Evolutionary conservation across 164 flowering plant species (phyloP).

Genomic region (Sedum album): DNA sequence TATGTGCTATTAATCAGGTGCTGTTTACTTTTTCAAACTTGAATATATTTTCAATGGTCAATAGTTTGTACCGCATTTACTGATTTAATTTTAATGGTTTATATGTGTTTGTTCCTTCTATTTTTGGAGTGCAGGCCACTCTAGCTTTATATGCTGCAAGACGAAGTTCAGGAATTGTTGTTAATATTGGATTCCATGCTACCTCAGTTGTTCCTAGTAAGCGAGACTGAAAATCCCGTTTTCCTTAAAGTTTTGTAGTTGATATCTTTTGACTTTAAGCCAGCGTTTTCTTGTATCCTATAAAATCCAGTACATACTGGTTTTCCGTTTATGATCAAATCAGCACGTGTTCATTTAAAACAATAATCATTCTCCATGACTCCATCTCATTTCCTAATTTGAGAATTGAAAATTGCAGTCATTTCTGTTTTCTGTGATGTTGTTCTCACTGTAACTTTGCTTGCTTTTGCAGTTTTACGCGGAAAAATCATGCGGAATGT

Average conservation of each 20-base stretch:
- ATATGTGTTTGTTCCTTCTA: neutral
- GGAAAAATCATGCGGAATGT: conserved; percentile 89
- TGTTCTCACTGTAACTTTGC: conserved; percentile 1
- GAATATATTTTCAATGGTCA: too few relatives aligned
- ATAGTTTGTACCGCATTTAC: too few relatives aligned
- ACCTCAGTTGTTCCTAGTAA: conserved; percentile 93
- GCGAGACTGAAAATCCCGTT: conserved; percentile 11
- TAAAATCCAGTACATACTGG: neutral
- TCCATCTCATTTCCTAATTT: neutral
- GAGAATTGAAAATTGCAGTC: neutral
- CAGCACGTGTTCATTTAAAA: neutral
- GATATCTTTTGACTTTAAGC: neutral
- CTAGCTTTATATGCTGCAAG: conserved; percentile 83
- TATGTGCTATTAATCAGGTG: conserved; percentile 84
- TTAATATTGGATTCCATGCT: conserved; percentile 82
- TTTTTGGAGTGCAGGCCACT: conserved; percentile 46
- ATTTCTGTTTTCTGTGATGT: neutral
- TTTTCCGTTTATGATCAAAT: neutral
- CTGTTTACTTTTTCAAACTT: neutral
- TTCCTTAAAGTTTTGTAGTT: neutral
- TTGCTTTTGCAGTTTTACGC: conserved; percentile 46
- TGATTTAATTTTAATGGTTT: neutral
- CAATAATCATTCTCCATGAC: neutral
- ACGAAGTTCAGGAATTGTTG: conserved; percentile 76
- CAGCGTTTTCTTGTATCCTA: neutral